Percentiles rank a stretch among this genome's conserved stretches.
Conservation (phyloP, 164 flowering plant species). For the Tinospora cordifolia region DNA sequence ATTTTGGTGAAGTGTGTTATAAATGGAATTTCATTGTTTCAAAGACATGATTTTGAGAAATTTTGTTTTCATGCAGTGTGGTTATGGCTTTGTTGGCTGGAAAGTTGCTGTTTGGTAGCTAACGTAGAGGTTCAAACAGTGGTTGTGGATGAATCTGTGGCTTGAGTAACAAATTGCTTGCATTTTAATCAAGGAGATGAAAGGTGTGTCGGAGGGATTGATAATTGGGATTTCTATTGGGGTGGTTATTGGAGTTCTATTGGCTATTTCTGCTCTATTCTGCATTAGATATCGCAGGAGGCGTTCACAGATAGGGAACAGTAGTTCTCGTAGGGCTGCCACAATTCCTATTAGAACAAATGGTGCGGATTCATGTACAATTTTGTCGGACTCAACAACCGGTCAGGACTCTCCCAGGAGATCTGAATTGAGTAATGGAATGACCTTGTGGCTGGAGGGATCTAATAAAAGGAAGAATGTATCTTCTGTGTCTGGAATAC, state of each 20-base stretch:
- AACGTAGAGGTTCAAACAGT: neutral
- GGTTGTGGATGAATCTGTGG: constrained; percentile 14
- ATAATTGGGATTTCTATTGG: constrained; percentile 87
- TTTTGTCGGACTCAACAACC: constrained; percentile 71
- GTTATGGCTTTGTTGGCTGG: too few species aligned
- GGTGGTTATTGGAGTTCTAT: constrained; percentile 70
- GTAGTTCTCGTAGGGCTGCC: constrained; percentile 78
- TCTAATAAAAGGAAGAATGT: constrained; percentile 51
- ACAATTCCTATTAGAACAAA: constrained; percentile 71
- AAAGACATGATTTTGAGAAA: neutral
- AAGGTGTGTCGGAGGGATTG: constrained; percentile 61
- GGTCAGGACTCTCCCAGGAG: constrained; percentile 79
- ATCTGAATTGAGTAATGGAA: constrained; percentile 36
- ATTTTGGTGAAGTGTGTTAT: neutral
- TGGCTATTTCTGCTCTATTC: constrained; percentile 59
- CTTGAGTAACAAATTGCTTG: constrained; percentile 13
- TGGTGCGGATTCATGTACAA: constrained; percentile 62
- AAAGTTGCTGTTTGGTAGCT: too few species aligned
- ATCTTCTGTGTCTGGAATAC: constrained; percentile 77
- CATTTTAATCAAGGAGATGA: constrained; percentile 36
- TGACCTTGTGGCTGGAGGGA: constrained; percentile 66
- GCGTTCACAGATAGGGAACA: constrained; percentile 72
- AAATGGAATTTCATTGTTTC: neutral
- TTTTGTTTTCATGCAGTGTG: neutral
- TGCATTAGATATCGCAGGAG: constrained; percentile 65